These are phyloP conservation scores for Trichophyton mentagrophytes DNA, from an alignment of 2,329 filamentous ascomycete genomes.

Conservation along the genomic window DNA sequence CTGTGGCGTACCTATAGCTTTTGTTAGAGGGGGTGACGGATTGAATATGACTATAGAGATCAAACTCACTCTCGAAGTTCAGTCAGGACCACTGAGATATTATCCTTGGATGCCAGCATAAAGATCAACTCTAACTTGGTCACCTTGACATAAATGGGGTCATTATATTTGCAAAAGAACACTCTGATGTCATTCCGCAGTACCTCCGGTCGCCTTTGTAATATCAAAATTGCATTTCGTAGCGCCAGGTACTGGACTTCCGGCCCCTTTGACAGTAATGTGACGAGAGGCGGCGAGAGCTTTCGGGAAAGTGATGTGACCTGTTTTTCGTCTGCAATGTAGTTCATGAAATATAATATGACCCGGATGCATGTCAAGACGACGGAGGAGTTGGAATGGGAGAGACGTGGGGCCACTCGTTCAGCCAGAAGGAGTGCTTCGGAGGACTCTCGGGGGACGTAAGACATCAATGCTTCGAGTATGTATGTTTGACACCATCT, in stretches of 20 bases:
- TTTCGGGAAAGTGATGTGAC: slow-evolving; percentile 80
- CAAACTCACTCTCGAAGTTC: slow-evolving; percentile 70
- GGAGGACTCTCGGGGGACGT: slow-evolving; percentile 78
- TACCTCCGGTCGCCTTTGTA: slow-evolving; percentile 86
- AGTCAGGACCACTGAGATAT: slow-evolving; percentile 88
- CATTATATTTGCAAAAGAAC: slow-evolving; percentile 99
- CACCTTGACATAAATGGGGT: slow-evolving; percentile 98
- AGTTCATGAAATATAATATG: slow-evolving; percentile 96
- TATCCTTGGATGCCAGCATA: slow-evolving; percentile 91
- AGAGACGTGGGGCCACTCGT: slow-evolving; percentile 85
- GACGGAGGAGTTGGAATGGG: slow-evolving; percentile 92
- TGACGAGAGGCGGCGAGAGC: slow-evolving; percentile 87
- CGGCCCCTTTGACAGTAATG: slow-evolving; percentile 84
- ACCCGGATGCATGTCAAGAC: slow-evolving; percentile 93
- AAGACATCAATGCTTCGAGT: slow-evolving; percentile 92
- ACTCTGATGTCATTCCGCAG: slow-evolving; percentile 92
- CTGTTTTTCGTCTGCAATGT: slow-evolving; percentile 83
- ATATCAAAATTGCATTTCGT: slow-evolving; percentile 81
- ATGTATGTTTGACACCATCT: slow-evolving; percentile 99
- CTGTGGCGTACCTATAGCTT: slow-evolving; percentile 58
- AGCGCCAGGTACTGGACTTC: slow-evolving; percentile 97
- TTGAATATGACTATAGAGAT: background rate
- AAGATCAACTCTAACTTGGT: slow-evolving; percentile 98
- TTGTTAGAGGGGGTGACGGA: background rate
- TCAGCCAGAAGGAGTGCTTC: slow-evolving; percentile 86